Evolutionary conservation across 768 basidiomycete species (phyloP).

Genomic region (Mycena polygramma): DNA sequence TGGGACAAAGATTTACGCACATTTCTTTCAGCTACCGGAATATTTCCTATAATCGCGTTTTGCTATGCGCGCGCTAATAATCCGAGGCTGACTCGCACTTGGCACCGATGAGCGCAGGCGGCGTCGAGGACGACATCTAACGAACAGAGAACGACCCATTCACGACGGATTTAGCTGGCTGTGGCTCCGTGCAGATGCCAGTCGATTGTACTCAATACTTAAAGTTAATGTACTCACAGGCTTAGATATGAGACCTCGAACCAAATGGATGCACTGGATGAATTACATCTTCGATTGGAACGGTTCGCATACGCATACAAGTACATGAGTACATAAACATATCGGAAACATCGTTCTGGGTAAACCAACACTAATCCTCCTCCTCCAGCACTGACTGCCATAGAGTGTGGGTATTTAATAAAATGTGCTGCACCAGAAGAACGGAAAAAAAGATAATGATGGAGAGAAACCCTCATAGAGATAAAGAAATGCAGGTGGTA

Average conservation of each 20-base stretch:
- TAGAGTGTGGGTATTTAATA: constrained; percentile 29
- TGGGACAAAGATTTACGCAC: constrained; percentile 16
- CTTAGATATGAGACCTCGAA: too few species aligned
- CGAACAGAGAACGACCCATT: constrained; percentile 14
- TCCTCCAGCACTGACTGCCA: constrained; percentile 38
- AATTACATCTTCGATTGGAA: constrained; percentile 3
- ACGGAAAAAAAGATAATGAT: neutral
- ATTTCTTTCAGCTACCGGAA: constrained; percentile 74
- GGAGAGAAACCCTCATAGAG: neutral
- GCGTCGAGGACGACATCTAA: constrained; percentile 24
- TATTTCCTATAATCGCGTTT: constrained; percentile 71
- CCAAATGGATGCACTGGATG: too few species aligned
- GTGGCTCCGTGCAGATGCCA: neutral
- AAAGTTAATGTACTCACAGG: neutral
- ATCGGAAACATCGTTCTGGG: constrained; percentile 20
- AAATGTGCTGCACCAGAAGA: constrained; percentile 29
- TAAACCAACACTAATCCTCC: constrained; percentile 32
- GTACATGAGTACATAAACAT: constrained; percentile 32
- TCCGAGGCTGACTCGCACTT: neutral
- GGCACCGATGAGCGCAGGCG: neutral
- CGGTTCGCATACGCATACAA: constrained; percentile 8
- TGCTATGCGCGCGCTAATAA: too few species aligned
- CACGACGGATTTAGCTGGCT: neutral
- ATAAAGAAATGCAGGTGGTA: constrained; percentile 13
- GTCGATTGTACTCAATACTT: neutral